Base-by-base conservation (phyloP, 495 filamentous ascomycete genomes). In the Talaromyces proteolyticus region DNA sequence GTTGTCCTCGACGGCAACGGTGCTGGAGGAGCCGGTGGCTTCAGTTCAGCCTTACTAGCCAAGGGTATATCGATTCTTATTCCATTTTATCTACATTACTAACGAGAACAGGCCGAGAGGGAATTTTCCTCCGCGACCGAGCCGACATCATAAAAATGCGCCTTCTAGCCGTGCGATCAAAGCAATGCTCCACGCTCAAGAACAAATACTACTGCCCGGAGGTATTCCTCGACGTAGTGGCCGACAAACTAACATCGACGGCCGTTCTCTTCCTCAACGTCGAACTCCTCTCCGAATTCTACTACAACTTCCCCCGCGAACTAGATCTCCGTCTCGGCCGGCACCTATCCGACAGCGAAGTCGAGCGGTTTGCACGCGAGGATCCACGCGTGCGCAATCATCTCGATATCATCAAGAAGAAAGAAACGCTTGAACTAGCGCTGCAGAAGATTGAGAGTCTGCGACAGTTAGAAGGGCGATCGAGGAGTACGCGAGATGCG, bases 181-280 rank as follows among this genome's bases (percentile, higher is more conserved):
- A 87, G 62, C 91, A 95, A 66, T 99, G 93, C 72, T 75, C 84
- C 54, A 77, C 71, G 52, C 75, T 81, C 52, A 81, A 84, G 53
- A 93, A 93, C 73, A 95, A 95, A 74, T 96, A 97, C 74, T 80
- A 91, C 70, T 99, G 93, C 64, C 93, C 93, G 0, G 93, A 99
- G 66, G 78, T 97, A 50, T 97, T 99, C 75, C 82, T 99, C 22
- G 93, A 99, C 62, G 88, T 94, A 8, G 93, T 96, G 10, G 90
- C 93, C 23, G 88, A 94, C 59, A 96, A 97, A 68, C 84, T 99
- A 49, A 91, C 91, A 14, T 83, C 88, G 3, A 97, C 92, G 0
- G 92, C 93, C 10, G 94, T 97, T 8, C 80, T 99, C 0, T 99
- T 99, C 76, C 80, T 99, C 8, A 96, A 99, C 57, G 94, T 96